phyloP scores from a whole-genome alignment of 2,329 filamentous ascomycete species.

The Plenodomus biglobosus region DNA sequence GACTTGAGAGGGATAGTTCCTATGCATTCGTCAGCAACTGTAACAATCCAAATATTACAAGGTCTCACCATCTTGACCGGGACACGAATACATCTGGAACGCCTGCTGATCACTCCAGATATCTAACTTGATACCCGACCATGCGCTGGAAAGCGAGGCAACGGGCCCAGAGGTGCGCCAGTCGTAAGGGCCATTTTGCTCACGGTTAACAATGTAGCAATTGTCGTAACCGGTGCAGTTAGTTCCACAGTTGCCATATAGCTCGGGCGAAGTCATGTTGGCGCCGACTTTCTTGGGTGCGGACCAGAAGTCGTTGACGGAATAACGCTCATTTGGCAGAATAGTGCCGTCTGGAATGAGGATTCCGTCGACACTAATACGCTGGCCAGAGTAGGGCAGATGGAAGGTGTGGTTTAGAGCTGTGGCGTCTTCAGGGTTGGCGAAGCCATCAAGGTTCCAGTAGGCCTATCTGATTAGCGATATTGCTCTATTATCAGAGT shows the following conservation, averaged over 20 bases:
- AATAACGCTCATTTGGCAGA: slow-evolving; percentile 64
- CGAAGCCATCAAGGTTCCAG: slow-evolving; percentile 81
- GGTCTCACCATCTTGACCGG: slow-evolving; percentile 65
- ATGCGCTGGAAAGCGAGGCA: slow-evolving; percentile 69
- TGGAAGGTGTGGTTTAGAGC: slow-evolving; percentile 64
- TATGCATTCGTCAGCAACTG: slow-evolving; percentile 19
- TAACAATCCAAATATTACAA: not conserved
- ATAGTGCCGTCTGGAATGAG: slow-evolving; percentile 60
- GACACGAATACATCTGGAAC: slow-evolving; percentile 86
- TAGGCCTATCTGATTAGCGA: slow-evolving; percentile 58
- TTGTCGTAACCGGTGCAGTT: slow-evolving; percentile 85
- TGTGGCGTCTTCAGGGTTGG: slow-evolving; percentile 67
- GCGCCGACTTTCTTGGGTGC: slow-evolving; percentile 76
- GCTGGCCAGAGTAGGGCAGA: slow-evolving; percentile 39
- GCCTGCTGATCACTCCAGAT: slow-evolving; percentile 82
- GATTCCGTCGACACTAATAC: slow-evolving; percentile 64
- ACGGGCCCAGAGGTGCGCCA: slow-evolving; percentile 63
- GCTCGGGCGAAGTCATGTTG: slow-evolving; percentile 63
- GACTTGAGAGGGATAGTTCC: slow-evolving; percentile 64
- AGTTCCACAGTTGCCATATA: slow-evolving; percentile 74
- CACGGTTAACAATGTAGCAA: slow-evolving; percentile 69
- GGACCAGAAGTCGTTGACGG: slow-evolving; percentile 81
- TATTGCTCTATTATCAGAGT: not conserved
- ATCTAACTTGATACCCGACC: slow-evolving; percentile 81
- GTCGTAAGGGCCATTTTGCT: slow-evolving; percentile 58